Conservation (phyloP, 179 eudicot species). For the Spergularia azorica region DNA sequence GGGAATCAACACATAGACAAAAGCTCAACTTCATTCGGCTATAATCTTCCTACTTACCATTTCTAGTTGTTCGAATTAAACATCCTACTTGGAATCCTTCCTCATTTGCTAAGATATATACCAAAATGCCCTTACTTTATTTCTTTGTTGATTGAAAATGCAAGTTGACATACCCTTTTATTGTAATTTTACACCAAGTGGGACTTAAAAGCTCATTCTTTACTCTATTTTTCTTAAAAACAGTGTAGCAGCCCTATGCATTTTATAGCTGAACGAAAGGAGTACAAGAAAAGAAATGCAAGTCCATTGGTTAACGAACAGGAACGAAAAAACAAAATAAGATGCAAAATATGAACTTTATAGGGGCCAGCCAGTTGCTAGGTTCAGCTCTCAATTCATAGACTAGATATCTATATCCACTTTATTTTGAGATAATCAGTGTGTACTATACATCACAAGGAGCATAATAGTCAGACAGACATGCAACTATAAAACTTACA, state of each 20-base stretch:
- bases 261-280: too few relatives aligned
- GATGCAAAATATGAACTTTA: background rate
- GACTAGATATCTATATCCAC: background rate
- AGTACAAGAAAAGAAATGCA: background rate
- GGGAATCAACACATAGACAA: background rate
- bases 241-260: too few relatives aligned
- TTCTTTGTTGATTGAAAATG: too few relatives aligned
- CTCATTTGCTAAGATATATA: too few relatives aligned
- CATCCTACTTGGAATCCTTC: too few relatives aligned
- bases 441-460: background rate
- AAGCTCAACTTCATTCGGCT: background rate
- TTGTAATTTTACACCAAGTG: too few relatives aligned
- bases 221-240: background rate
- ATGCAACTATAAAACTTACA: background rate
- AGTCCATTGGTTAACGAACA: background rate
- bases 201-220: too few relatives aligned
- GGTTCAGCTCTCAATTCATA: background rate
- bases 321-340: background rate
- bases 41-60: background rate
- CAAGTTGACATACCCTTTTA: too few relatives aligned
- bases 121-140: too few relatives aligned
- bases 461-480: background rate
- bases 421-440: background rate
- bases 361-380: background rate
- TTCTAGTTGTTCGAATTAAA: too few relatives aligned